Base-by-base conservation (phyloP, 805 yeast genomes). In the Candida stauntonica region DNA sequence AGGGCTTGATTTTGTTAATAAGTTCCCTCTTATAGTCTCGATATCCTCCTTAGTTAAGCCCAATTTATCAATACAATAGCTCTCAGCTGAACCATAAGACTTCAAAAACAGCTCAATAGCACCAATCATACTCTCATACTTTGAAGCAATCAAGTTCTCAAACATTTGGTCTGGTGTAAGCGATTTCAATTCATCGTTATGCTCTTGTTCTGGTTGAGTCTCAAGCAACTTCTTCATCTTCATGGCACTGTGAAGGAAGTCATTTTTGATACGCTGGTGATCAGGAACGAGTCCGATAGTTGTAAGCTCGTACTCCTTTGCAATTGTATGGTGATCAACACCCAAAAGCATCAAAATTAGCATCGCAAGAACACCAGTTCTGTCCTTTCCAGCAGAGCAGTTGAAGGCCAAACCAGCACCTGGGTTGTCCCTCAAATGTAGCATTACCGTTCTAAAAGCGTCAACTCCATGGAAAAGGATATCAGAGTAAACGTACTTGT, bases 331-430 rank as follows among this genome's bases (percentile, higher is more conserved):
- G 11, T 69, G 66, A 43, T 81, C 86, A 4, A 86, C 85, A 0
- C 85, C 89, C 5, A 74, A 62, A 7, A 84, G 55, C 15, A 77
- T 61, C 31, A 86, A 64, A 5, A 86, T 64, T 44, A 86, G 57
- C 78, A 86, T 83, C 3, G 80, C 73, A 46, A 83, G 55, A 12
- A 85, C 68, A 0, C 95, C 95, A 0, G 95, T 86, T 31, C 95
- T 71, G 56, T 86, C 95, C 57, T 86, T 86, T 3, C 95, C 95
- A 1, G 91, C 91, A 4, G 89, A 76, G 61, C 95, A 86, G 55
- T 85, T 91, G 58, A 79, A 75, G 8, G 81, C 60, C 41, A 86
- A 62, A 3, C 75, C 72, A 16, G 62, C 64, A n/a, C 62, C 58
- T 3, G 77, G 71, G 29, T 66, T 57, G 41, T 81, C 86, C 32